Evolutionary conservation across 192 early-diverging fungal genomes (phyloP).

Genomic region (Entomortierella parvispora): DNA sequence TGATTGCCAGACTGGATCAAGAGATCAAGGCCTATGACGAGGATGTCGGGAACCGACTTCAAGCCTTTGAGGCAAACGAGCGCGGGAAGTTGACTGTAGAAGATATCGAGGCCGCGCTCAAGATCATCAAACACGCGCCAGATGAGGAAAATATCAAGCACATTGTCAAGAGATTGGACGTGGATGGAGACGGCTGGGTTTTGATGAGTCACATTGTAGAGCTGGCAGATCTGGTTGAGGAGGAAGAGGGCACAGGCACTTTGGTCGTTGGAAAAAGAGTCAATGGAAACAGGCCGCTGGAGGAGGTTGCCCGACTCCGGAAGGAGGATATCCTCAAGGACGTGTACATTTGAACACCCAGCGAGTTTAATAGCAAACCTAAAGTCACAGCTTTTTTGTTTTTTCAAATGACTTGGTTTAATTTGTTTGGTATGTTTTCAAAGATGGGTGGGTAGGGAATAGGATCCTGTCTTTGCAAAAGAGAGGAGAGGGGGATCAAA

Average conservation of each 20-base stretch:
- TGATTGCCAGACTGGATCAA: slow-evolving; percentile 78
- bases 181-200: slow-evolving; percentile 76
- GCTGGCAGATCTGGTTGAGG: slow-evolving; percentile 60
- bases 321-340: slow-evolving; percentile 56
- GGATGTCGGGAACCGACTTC: slow-evolving; percentile 72
- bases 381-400: too few relatives aligned
- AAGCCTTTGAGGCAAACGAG: slow-evolving; percentile 73
- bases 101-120: slow-evolving; percentile 75
- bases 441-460: not conserved
- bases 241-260: slow-evolving; percentile 74
- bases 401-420: too few relatives aligned
- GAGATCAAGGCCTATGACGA: slow-evolving; percentile 74
- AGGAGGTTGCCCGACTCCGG: slow-evolving; percentile 40
- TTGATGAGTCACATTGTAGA: slow-evolving; percentile 69
- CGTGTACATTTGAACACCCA: slow-evolving; percentile 1
- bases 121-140: slow-evolving; percentile 72
- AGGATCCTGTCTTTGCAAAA: not conserved
- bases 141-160: slow-evolving; percentile 76
- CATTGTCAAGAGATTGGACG: slow-evolving; percentile 79
- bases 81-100: slow-evolving; percentile 71
- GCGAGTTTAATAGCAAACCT: too few relatives aligned
- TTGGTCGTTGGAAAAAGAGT: slow-evolving; percentile 57
- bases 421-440: not conserved
- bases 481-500: too few relatives aligned
- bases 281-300: slow-evolving; percentile 27